Evolutionary conservation across 306 rosid genomes (phyloP).

Genomic region (Myrica gale): DNA sequence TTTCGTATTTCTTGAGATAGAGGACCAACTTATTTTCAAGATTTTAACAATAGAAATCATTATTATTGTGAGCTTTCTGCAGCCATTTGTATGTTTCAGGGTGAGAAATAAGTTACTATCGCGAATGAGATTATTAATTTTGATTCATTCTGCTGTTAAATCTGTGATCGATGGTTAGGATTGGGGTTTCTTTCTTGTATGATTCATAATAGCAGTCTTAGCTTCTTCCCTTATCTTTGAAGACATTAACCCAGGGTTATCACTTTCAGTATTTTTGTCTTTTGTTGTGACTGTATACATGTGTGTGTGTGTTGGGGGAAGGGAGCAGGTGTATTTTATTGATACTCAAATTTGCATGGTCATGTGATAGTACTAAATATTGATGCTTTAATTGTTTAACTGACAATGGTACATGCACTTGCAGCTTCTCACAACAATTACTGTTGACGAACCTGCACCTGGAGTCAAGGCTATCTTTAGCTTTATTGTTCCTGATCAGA

Average conservation of each 20-base stretch:
- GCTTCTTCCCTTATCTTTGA: neutral
- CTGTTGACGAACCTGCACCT: constrained; percentile 91
- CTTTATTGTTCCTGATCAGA: constrained; percentile 81
- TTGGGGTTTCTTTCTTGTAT: neutral
- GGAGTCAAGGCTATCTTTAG: constrained; percentile 87
- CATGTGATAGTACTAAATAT: neutral
- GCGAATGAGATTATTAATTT: neutral
- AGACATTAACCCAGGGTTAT: neutral
- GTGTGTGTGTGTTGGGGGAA: no score
- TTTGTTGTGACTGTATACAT: no score
- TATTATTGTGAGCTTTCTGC: neutral
- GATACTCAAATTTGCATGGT: no score
- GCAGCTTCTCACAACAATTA: constrained; percentile 75
- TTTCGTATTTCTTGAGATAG: neutral
- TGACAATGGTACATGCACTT: constrained; percentile 19
- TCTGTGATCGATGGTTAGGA: neutral
- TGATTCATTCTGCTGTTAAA: neutral
- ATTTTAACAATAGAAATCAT: neutral
- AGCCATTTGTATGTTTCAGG: neutral
- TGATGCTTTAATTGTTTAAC: constrained; percentile 1
- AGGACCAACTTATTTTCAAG: neutral
- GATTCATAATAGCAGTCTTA: neutral
- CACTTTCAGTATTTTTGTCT: no score
- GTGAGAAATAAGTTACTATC: neutral
- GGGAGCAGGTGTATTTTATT: no score